A percentile compares a stretch with the other conserved stretches of the same genome.
phyloP scores from a whole-genome alignment of 306 rosid genomes.

The Vachellia pachyceras region DNA sequence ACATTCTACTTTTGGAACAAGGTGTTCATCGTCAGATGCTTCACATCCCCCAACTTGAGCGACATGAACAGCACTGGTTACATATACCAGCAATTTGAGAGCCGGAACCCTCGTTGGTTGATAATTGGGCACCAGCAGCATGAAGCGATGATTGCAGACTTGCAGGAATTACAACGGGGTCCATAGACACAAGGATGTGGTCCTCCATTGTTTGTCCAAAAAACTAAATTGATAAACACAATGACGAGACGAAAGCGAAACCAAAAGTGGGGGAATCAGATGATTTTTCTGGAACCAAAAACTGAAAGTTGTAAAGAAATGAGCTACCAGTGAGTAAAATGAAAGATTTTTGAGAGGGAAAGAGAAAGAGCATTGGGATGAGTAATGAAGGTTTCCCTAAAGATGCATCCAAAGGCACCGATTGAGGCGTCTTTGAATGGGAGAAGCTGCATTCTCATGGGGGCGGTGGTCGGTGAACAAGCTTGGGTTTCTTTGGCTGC shows the following conservation, averaged over 20 bases:
- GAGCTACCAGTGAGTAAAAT: background rate
- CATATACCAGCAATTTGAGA: slow-evolving; percentile 40
- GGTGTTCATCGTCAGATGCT: slow-evolving; percentile 45
- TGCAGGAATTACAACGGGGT: slow-evolving; percentile 41
- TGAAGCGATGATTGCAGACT: slow-evolving; percentile 31
- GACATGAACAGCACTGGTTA: slow-evolving; percentile 37
- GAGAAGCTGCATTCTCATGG: background rate
- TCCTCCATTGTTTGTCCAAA: slow-evolving; percentile 48
- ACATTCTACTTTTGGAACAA: slow-evolving; percentile 59
- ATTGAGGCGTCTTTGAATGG: background rate
- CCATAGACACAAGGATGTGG: slow-evolving; percentile 54
- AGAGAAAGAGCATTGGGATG: background rate
- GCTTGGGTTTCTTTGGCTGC: background rate
- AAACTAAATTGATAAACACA: background rate
- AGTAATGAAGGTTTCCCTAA: background rate
- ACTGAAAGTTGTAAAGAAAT: slow-evolving; percentile 10
- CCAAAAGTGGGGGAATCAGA: background rate
- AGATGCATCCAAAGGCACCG: slow-evolving; percentile 11
- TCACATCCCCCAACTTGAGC: slow-evolving; percentile 42
- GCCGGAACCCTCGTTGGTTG: slow-evolving; percentile 20
- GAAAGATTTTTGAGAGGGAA: background rate
- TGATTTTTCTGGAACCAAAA: background rate
- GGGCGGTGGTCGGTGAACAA: background rate
- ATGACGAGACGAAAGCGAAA: background rate
- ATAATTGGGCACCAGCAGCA: slow-evolving; percentile 32